phyloP scores from a whole-genome alignment of 768 basidiomycete genomes.

The Tylopilus subfusipes region DNA sequence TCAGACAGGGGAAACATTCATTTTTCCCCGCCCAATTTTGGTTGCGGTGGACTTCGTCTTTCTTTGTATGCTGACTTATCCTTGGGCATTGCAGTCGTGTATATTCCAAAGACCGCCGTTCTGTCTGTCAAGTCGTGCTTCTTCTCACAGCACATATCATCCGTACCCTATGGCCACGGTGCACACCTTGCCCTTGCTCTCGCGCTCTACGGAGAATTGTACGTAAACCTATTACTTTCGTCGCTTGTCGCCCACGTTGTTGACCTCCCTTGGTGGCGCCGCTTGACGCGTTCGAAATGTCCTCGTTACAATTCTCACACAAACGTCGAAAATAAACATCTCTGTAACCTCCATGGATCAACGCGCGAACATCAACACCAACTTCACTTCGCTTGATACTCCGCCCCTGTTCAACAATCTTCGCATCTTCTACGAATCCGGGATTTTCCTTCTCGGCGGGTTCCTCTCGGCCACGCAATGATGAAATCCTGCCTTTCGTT shows the following conservation, averaged over 20 bases:
- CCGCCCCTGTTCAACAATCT: conserved; percentile 9
- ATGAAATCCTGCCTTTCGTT: conserved; percentile 4
- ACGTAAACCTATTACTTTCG: conserved; percentile 24
- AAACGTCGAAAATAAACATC: conserved; percentile 17
- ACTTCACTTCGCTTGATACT: conserved; percentile 17
- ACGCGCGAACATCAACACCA: conserved; percentile 22
- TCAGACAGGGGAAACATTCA: conserved; percentile 1
- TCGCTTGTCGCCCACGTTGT: background rate
- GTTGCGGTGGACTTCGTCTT: background rate
- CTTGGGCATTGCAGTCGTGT: conserved; percentile 45
- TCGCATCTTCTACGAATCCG: conserved; percentile 22
- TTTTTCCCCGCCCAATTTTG: background rate
- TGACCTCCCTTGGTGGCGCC: conserved; percentile 13
- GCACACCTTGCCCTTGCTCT: conserved; percentile 61
- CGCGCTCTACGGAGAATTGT: conserved; percentile 67
- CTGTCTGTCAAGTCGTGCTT: conserved; percentile 59
- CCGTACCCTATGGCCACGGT: conserved; percentile 50
- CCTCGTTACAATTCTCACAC: conserved; percentile 13
- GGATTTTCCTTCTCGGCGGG: conserved; percentile 22
- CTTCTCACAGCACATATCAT: conserved; percentile 41
- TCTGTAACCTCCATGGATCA: conserved; percentile 12
- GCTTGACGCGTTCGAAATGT: conserved; percentile 4
- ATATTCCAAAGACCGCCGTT: conserved; percentile 59
- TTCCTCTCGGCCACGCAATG: conserved; percentile 8
- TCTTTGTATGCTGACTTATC: conserved; percentile 7